Conservation (phyloP, 1,139 yeast genomes). For the Suhomyces terraborum region DNA sequence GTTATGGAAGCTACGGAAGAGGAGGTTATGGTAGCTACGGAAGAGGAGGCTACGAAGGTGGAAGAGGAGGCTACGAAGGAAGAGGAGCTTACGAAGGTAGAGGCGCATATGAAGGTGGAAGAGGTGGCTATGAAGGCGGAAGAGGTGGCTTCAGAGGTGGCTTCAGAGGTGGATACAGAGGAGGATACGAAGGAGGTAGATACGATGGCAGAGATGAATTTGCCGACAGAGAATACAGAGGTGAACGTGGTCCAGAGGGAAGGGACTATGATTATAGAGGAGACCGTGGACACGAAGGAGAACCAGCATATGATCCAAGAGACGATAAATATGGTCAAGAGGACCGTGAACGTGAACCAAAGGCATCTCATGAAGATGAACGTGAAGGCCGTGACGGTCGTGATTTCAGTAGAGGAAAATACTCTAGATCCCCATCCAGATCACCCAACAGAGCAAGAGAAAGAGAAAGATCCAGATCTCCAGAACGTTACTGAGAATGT, state of each 20-base stretch:
- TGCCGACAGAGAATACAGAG: constrained; percentile 20
- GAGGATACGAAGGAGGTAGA: constrained; percentile 9
- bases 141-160: constrained; percentile 19
- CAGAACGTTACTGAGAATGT: constrained; percentile 34
- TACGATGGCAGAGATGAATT: constrained; percentile 12
- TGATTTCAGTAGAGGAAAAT: constrained; percentile 31
- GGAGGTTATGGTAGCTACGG: constrained; percentile 18
- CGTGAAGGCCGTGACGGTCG: constrained; percentile 16
- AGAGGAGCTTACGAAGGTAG: constrained; percentile 15
- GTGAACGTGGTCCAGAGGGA: constrained; percentile 20
- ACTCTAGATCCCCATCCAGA: constrained; percentile 45
- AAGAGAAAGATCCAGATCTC: constrained; percentile 42
- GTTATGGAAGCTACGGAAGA: constrained; percentile 23
- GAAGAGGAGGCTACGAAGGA: constrained; percentile 20
- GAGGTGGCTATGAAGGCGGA: constrained; percentile 15
- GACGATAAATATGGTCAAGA: constrained; percentile 19
- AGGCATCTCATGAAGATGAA: constrained; percentile 14
- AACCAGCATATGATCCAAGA: constrained; percentile 26
- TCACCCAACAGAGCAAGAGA: constrained; percentile 36
- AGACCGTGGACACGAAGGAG: constrained; percentile 15
- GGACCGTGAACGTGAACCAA: constrained; percentile 17
- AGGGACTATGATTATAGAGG: constrained; percentile 23
- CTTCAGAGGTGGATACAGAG: constrained; percentile 11
- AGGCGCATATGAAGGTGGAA: constrained; percentile 18
- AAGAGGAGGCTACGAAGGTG: constrained; percentile 16